These are phyloP conservation scores for Penicillium samsonianum DNA, from an alignment of 495 filamentous ascomycete species.

Conservation along the genomic window DNA sequence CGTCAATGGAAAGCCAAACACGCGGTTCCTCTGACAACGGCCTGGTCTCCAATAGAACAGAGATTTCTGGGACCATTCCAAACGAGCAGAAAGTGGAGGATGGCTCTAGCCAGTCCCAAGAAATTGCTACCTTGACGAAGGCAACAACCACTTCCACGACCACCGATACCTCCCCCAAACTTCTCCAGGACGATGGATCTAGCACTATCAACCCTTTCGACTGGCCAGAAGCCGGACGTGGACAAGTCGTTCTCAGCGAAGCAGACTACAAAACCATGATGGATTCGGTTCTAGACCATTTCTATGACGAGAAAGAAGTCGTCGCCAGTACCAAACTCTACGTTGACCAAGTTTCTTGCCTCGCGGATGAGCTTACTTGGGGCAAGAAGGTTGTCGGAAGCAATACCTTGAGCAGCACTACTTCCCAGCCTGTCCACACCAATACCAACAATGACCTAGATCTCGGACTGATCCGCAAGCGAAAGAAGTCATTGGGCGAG, in stretches of 20 bases:
- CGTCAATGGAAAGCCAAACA: conserved; percentile 39
- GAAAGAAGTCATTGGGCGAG: conserved; percentile 48
- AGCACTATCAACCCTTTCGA: conserved; percentile 56
- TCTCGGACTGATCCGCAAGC: conserved; percentile 54
- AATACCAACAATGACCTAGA: conserved; percentile 39
- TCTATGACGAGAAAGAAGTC: conserved; percentile 70
- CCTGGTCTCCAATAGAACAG: conserved; percentile 14
- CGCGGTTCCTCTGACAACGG: conserved; percentile 6
- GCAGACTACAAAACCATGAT: conserved; percentile 74
- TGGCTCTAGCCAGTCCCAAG: conserved; percentile 4
- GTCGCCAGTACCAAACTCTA: conserved; percentile 69
- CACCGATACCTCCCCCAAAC: conserved; percentile 7
- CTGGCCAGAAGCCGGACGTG: conserved; percentile 69
- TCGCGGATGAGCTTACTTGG: conserved; percentile 56
- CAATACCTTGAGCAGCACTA: conserved; percentile 22
- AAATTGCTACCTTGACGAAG: background rate
- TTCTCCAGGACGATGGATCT: conserved; percentile 33
- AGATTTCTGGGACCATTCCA: conserved; percentile 6
- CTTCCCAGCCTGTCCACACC: conserved; percentile 31
- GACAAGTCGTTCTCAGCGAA: conserved; percentile 67
- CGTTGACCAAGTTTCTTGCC: conserved; percentile 60
- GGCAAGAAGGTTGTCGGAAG: conserved; percentile 56
- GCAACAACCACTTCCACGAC: background rate
- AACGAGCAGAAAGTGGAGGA: background rate
- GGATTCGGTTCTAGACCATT: conserved; percentile 80